These are phyloP conservation scores for Zygotorulaspora chibaensis DNA, from an alignment of 805 yeast species.

Conservation along the genomic window DNA sequence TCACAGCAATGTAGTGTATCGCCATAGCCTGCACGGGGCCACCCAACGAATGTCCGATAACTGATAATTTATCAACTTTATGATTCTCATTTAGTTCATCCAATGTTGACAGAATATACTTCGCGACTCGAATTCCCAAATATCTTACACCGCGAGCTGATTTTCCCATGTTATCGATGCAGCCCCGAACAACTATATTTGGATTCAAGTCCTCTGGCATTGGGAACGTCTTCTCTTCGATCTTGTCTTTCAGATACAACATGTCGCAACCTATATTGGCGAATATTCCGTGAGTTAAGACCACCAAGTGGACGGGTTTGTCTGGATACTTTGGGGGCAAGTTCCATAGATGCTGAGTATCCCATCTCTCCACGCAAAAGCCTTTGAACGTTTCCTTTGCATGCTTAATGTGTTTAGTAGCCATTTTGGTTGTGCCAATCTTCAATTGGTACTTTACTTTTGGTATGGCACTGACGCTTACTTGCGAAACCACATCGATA, in stretches of 20 bases:
- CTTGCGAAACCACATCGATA: conserved; percentile 76
- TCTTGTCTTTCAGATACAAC: conserved; percentile 77
- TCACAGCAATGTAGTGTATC: conserved; percentile 60
- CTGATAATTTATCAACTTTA: conserved; percentile 63
- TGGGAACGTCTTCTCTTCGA: conserved; percentile 43
- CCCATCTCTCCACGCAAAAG: conserved; percentile 37
- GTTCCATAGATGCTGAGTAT: conserved; percentile 74
- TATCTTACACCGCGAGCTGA: conserved; percentile 87
- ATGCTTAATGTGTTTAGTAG: conserved; percentile 11
- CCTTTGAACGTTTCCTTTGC: conserved; percentile 12
- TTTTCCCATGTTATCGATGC: conserved; percentile 74
- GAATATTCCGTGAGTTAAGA: conserved; percentile 88
- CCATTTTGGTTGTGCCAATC: conserved; percentile 45
- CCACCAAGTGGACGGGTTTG: conserved; percentile 73
- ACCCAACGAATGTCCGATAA: conserved; percentile 90
- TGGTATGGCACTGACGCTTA: conserved; percentile 65
- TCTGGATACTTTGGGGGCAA: conserved; percentile 49
- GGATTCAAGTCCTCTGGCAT: conserved; percentile 26
- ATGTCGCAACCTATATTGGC: conserved; percentile 88
- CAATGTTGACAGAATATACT: conserved; percentile 47
- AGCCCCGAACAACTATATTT: conserved; percentile 79
- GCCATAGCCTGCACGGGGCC: conserved; percentile 92
- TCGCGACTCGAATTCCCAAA: conserved; percentile 77
- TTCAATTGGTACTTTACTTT: conserved; percentile 62
- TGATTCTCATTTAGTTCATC: conserved; percentile 43